A percentile compares a stretch with the other conserved stretches of the same genome.
Evolutionary conservation across 2,329 filamentous ascomycete species (phyloP).

Genomic region (Teratosphaeria nubilosa): DNA sequence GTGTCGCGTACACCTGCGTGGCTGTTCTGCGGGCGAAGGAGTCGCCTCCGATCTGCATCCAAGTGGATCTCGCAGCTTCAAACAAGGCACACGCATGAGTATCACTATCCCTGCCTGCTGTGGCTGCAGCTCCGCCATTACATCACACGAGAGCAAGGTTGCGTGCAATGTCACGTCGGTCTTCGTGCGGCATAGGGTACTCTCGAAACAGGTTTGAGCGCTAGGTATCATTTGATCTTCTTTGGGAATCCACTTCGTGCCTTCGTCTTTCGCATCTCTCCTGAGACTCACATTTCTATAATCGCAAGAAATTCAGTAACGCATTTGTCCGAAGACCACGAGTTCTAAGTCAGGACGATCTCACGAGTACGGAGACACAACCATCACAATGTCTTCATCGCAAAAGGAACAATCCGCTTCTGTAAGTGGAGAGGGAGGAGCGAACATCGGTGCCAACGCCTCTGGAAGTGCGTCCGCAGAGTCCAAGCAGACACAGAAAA

Average conservation of each 20-base stretch:
- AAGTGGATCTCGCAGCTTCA: neutral
- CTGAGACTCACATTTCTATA: neutral
- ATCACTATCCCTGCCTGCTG: neutral
- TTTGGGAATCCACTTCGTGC: neutral
- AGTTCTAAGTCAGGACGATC: neutral
- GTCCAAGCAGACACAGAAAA: constrained; percentile 33
- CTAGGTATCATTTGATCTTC: neutral
- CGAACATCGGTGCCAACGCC: constrained; percentile 20
- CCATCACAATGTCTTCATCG: constrained; percentile 4
- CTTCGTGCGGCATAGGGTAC: neutral
- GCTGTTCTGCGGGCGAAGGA: neutral
- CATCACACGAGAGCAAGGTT: neutral
- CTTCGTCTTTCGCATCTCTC: neutral
- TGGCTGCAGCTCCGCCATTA: constrained; percentile 1
- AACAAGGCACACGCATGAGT: neutral
- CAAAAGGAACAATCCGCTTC: constrained; percentile 14
- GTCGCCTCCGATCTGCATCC: neutral
- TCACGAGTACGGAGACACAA: neutral
- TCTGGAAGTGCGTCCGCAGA: constrained; percentile 19
- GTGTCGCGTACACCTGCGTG: neutral
- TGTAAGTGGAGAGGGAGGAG: constrained; percentile 13
- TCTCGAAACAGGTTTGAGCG: constrained; percentile 3
- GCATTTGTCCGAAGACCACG: neutral
- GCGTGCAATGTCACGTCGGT: neutral
- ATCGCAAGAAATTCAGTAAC: neutral